Conservation (phyloP, 805 yeast genomes). For the Starmerella sirachaensis region DNA sequence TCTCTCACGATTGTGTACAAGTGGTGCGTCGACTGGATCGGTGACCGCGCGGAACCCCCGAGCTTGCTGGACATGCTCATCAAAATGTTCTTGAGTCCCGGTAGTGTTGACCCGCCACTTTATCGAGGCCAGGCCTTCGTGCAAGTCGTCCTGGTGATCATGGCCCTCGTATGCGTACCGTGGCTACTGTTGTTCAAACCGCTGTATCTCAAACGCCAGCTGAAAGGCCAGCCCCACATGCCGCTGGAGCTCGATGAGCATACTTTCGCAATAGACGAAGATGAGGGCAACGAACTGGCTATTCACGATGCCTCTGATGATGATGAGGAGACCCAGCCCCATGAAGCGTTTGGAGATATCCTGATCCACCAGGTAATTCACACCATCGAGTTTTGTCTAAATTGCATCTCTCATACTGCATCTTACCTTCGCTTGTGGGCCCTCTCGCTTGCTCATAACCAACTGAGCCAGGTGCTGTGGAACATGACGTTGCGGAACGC, state of each 20-base stretch:
- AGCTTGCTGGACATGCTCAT: conserved; percentile 90
- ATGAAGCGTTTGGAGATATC: conserved; percentile 61
- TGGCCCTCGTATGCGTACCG: conserved; percentile 84
- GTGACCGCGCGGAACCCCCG: conserved; percentile 69
- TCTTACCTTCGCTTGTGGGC: conserved; percentile 96
- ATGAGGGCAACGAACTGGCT: conserved; percentile 22
- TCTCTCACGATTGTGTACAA: conserved; percentile 78
- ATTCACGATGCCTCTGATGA: conserved; percentile 28
- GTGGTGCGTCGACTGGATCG: conserved; percentile 90
- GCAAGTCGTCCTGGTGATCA: conserved; percentile 56
- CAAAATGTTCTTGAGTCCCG: conserved; percentile 91
- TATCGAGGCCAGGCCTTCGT: conserved; percentile 69
- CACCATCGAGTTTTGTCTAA: conserved; percentile 92
- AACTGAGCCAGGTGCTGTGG: conserved; percentile 88
- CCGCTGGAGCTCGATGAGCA: conserved; percentile 28
- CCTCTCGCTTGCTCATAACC: conserved; percentile 89
- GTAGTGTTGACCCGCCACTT: conserved; percentile 64
- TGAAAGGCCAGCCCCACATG: conserved; percentile 39
- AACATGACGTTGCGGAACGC: conserved; percentile 82
- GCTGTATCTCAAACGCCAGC: conserved; percentile 47
- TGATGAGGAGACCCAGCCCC: conserved; percentile 34
- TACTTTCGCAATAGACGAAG: conserved; percentile 26
- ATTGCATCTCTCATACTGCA: conserved; percentile 95
- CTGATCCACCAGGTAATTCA: conserved; percentile 96
- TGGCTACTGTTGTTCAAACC: conserved; percentile 85